Base-by-base conservation (phyloP, 139 green algal species). In the Pseudopediastrum boryanum region DNA sequence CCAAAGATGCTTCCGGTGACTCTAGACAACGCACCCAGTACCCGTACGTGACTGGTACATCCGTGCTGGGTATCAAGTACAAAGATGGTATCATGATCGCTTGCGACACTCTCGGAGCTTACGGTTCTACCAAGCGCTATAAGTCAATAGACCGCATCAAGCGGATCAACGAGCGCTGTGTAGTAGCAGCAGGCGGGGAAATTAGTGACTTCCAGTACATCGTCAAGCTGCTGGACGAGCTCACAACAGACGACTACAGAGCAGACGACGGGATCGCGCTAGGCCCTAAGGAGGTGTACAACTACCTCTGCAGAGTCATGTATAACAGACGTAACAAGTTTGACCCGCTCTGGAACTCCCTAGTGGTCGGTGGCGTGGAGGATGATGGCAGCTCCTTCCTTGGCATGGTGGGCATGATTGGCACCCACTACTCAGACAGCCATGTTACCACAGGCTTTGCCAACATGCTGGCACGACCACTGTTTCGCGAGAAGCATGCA, bases 61-160 rank as follows among this genome's bases (percentile, higher is more conserved):
- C 91, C 39, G 95, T 99, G 50, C 84, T 99, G 10, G 96, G 81
- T 21, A 77, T 99, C 41, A 98, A 95, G 41, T 99, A 97, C 87
- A 96, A 95, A 61, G 96, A 95, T 78, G 96, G 96, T 36, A 90
- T 99, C 6, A 79, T 99, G 72, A 83, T 99, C 31, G 96, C 95
- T 0, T 88, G 79, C 50, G 96, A 99, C 83, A 99, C 89, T 1
- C 85, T 99, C 39, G 96, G 92, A 2, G 90, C 93, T 0, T 99
- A 99, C 77, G 96, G 96, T 51, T 93, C 82, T n/a, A 99, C 96
- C 8, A 98, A 98, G 86, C 90, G 96, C 72, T 99, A 99, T 91
- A 99, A 99, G 85, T 93, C 83, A 13, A 89, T 98, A 19, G 71
- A 97, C 58, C 85, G 96, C 23, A 84, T 99, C 16, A 75, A 82